Conservation (phyloP, 1,284 basidiomycete genomes). For the Stygiomarasmius scandens region DNA sequence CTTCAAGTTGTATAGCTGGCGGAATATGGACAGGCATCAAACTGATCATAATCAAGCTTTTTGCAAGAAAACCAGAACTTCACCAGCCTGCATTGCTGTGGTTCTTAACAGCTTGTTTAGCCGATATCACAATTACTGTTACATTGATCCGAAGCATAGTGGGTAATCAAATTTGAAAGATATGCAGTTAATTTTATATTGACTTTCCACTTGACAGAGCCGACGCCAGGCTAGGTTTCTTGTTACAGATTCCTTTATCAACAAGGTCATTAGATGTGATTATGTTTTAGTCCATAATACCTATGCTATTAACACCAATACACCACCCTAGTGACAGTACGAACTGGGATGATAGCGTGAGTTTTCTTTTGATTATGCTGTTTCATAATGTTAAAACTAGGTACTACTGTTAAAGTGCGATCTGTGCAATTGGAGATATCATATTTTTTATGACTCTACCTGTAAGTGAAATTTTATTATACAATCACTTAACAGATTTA, state of each 20-base stretch:
- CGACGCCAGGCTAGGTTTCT: constrained; percentile 46
- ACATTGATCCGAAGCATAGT: constrained; percentile 48
- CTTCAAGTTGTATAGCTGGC: no score
- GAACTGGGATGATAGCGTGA: constrained; percentile 49
- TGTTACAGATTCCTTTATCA: constrained; percentile 46
- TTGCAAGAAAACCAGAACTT: constrained; percentile 43
- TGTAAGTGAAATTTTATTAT: no score
- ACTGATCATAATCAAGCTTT: constrained; percentile 38
- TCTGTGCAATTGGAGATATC: constrained; percentile 46
- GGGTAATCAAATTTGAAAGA: no score
- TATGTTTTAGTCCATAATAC: not conserved
- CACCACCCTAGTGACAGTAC: constrained; percentile 45
- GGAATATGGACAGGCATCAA: constrained; percentile 45
- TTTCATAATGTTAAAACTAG: not conserved
- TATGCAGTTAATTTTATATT: no score
- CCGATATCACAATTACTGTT: constrained; percentile 49
- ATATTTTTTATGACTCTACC: constrained; percentile 47
- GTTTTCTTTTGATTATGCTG: constrained; percentile 16
- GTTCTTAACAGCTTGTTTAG: constrained; percentile 46
- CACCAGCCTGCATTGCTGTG: constrained; percentile 48
- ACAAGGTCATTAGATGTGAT: constrained; percentile 49
- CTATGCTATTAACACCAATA: not conserved
- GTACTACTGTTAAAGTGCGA: constrained; percentile 24
- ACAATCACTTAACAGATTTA: no score
- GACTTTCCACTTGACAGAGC: constrained; percentile 35